A percentile compares a stretch with the other conserved stretches of the same genome.
Conservation (phyloP, 345 rosid genomes). For the Rhodomyrtus tomentosa region DNA sequence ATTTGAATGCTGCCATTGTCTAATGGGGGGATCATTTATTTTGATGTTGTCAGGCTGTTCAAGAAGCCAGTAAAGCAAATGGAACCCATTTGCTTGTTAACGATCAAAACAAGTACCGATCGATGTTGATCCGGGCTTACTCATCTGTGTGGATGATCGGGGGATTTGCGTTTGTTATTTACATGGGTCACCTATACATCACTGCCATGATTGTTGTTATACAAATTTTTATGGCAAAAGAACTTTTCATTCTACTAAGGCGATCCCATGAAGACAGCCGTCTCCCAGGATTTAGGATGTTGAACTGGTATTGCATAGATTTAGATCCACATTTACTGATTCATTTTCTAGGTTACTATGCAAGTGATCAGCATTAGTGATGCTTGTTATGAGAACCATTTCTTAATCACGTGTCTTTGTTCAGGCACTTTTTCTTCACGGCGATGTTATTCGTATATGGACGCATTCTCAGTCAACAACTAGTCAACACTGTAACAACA, state of each 20-base stretch:
- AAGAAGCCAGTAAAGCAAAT: slow-evolving; percentile 47
- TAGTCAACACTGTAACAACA: slow-evolving; percentile 75
- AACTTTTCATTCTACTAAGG: slow-evolving; percentile 76
- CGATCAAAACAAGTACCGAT: slow-evolving; percentile 69
- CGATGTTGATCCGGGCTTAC: slow-evolving; percentile 64
- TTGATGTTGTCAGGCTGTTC: slow-evolving; percentile 26
- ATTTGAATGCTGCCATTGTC: background rate
- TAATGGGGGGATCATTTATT: background rate
- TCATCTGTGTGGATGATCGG: slow-evolving; percentile 95
- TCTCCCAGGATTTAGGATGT: slow-evolving; percentile 78
- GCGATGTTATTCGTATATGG: slow-evolving; percentile 96
- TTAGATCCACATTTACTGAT: background rate
- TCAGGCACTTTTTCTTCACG: slow-evolving; percentile 96
- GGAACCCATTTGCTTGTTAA: slow-evolving; percentile 51
- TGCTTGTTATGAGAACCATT: background rate
- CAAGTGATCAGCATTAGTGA: background rate
- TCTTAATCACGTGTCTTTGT: slow-evolving; percentile 3
- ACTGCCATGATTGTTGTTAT: slow-evolving; percentile 96
- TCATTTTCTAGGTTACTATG: background rate
- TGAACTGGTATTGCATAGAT: slow-evolving; percentile 55
- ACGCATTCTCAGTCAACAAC: slow-evolving; percentile 85
- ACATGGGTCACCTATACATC: slow-evolving; percentile 94
- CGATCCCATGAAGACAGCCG: slow-evolving; percentile 73
- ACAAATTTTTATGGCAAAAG: slow-evolving; percentile 89
- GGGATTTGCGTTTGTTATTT: slow-evolving; percentile 65